Evolutionary conservation across 768 basidiomycete species (phyloP), one percentile per base, ranked within the genome.

Genomic region (Pleurotus salmoneostramineus): DNA sequence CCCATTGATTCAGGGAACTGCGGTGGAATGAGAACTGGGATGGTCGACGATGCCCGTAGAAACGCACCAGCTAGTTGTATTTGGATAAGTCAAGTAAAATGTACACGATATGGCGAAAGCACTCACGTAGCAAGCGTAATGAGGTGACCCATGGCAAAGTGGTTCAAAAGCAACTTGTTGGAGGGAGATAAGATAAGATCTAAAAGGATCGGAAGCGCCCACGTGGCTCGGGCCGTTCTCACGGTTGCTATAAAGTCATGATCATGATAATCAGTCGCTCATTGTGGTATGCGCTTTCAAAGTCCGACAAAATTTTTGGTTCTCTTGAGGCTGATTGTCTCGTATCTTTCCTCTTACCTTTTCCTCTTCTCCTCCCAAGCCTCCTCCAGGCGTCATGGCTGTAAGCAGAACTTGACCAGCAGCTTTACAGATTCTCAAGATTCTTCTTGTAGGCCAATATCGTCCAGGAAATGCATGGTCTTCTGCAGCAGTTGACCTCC

Each of bases 1-100:
- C 91, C 94, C 96, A 98, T 72, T 99, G 96, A 66, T 98, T 96
- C 32, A 99, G 77, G 12, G 94, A 95, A 69, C 94, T 96, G 63
- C 56, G 34, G 58, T 17, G 6, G 48, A 47, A 59, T 63, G 60
- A 47, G 32, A 50, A 46, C 15, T n/a, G 42, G 5, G n/a, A 56
- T 11, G 49, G 56, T 17, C 55, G 17, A 2, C 56, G 27, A 56
- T 48, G 56, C 46, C 34, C 45, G n/a, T 27, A 36, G 14, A 44
- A 33, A 58, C 62, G 31, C 62, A 77, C 75, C 76, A 77, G 51
- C 70, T 72, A 55, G 37, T n/a, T n/a, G n/a, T 34, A 48, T 42
- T 40, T 63, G 59, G 64, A 72, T 72, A 64, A 57, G 36, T 36
- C 34, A 44, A 8, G 47, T 15, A 21, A 32, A 43, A 43, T 0